Base-by-base conservation (phyloP, 441 rosid genomes). In the Populus hybrid region DNA sequence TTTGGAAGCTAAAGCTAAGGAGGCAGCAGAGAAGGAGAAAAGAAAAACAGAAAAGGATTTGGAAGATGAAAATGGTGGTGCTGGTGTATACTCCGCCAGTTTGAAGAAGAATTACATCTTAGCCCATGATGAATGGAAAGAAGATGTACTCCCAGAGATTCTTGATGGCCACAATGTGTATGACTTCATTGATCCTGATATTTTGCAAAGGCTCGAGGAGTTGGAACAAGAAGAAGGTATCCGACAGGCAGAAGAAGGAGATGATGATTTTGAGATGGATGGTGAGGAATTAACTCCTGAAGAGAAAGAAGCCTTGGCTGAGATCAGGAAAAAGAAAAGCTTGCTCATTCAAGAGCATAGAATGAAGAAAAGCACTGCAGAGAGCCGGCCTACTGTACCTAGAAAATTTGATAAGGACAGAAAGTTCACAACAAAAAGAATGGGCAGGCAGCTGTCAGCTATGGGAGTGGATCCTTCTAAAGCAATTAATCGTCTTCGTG, bases 1-100 rank as follows among this genome's bases (percentile, higher is more conserved):
- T 79, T 78, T 90, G 77, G 94, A 89, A 40, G 94, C 97, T 78
- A 87, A 61, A 78, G 93, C 91, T 23, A 85, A 82, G 77, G 68
- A 89, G 82, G 90, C 91, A 61, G 90, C 85, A 67, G 88, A 81
- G 63, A 82, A 74, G 79, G 97, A 85, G 82, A 90, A 86, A 81
- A 85, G 90, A 65, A 94, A 92, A 77, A 91, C 93, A 2, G 97
- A 94, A 79, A 92, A 86, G 87, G 94, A 94, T 70, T 84, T 94
- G 89, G 98, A 94, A 82, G 80, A 92, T 63, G 95, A 94, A 75
- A 92, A 92, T 64, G 98, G 97, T 66, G 97, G 98, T 70, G 97
- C 95, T 61, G 92, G 97, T 75, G 97, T 94, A 36, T 93, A 92
- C 77, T 92, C 98, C 74, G 92, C 94, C 77, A 90, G 85, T 81